Percentiles rank a stretch among this genome's conserved stretches.
Evolutionary conservation across 805 yeast genomes (phyloP).

Genomic region (Pichia cephalocereana): DNA sequence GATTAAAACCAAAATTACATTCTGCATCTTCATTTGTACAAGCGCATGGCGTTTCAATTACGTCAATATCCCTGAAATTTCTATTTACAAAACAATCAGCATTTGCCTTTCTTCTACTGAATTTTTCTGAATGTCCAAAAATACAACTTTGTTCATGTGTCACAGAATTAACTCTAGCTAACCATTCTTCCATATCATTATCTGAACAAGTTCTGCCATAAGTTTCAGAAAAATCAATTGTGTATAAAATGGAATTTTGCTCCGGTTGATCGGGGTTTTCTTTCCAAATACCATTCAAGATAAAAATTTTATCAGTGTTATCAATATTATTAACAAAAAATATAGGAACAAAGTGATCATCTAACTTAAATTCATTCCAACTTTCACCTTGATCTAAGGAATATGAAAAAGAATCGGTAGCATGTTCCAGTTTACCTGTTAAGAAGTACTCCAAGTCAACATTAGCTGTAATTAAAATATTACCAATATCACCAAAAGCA

Average conservation of each 20-base stretch:
- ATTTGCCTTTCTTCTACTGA: conserved; percentile 52
- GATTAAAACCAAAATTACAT: conserved; percentile 46
- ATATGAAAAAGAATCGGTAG: conserved; percentile 27
- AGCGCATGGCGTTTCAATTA: conserved; percentile 46
- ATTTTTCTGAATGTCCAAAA: conserved; percentile 58
- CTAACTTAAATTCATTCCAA: conserved; percentile 49
- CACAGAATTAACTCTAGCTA: conserved; percentile 35
- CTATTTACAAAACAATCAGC: conserved; percentile 54
- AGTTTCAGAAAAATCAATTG: conserved; percentile 50
- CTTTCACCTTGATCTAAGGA: conserved; percentile 68
- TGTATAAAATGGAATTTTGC: conserved; percentile 17
- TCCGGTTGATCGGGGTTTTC: conserved; percentile 21
- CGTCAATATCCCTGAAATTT: conserved; percentile 36
- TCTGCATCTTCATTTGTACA: conserved; percentile 65
- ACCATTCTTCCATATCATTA: conserved; percentile 58
- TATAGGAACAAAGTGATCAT: conserved; percentile 21
- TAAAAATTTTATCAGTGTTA: conserved; percentile 55
- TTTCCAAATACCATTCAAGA: conserved; percentile 30
- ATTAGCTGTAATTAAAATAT: conserved; percentile 57
- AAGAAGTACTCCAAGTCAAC: conserved; percentile 12
- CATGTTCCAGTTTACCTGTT: conserved; percentile 25
- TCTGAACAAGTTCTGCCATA: conserved; percentile 36
- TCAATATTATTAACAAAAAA: conserved; percentile 44
- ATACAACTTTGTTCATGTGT: conserved; percentile 41
- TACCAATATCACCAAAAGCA: conserved; percentile 72